Evolutionary conservation across 805 yeast species (phyloP).

Genomic region (Lipomyces mesembrius): DNA sequence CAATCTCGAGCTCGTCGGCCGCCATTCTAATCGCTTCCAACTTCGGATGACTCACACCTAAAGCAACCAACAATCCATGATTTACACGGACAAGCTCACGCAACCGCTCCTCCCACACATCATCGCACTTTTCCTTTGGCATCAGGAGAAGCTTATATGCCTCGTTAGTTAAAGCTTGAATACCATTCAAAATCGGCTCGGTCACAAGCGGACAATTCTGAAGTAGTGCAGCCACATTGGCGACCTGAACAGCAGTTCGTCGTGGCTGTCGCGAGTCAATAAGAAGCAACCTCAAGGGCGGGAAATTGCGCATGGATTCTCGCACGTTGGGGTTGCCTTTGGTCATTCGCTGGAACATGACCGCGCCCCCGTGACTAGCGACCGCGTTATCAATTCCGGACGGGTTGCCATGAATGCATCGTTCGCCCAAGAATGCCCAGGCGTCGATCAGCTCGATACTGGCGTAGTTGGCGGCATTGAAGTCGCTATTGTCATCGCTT

Average conservation of each 20-base stretch:
- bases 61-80: conserved; percentile 81
- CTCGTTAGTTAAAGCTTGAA: conserved; percentile 72
- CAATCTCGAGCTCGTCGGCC: conserved; percentile 68
- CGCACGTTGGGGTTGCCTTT: conserved; percentile 28
- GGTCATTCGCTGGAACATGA: conserved; percentile 69
- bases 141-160: conserved; percentile 65
- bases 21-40: conserved; percentile 72
- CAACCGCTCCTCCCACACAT: conserved; percentile 45
- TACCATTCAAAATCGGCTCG: conserved; percentile 68
- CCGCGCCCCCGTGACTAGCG: conserved; percentile 95
- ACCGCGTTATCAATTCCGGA: conserved; percentile 97
- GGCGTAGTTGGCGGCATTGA: conserved; percentile 32
- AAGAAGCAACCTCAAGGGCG: conserved; percentile 71
- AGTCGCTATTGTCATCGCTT: conserved; percentile 39
- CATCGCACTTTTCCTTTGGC: conserved; percentile 45
- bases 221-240: conserved; percentile 65
- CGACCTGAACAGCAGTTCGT: conserved; percentile 81
- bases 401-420: conserved; percentile 95
- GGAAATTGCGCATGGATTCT: conserved; percentile 54
- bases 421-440: conserved; percentile 94
- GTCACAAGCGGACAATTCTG: conserved; percentile 60
- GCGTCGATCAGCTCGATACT: conserved; percentile 69
- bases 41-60: conserved; percentile 94
- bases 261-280: conserved; percentile 89
- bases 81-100: conserved; percentile 74